A percentile compares a stretch with the other conserved stretches of the same genome.
Conservation (phyloP, 108 stramenopile species). For the Nannochloropsis salina region DNA sequence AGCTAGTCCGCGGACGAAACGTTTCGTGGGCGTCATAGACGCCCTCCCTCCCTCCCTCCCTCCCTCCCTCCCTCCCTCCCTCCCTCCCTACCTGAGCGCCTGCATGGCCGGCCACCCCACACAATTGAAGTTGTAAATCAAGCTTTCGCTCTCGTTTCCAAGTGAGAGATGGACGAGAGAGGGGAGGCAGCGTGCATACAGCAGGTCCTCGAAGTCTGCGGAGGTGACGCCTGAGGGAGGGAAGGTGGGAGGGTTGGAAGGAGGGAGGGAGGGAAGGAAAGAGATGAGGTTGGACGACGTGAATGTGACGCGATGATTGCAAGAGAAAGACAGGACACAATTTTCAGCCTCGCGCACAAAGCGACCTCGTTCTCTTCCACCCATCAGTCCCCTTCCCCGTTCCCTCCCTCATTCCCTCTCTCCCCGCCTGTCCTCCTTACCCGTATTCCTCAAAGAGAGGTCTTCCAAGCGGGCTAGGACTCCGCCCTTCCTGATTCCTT, state of each 20-base stretch:
- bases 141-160: background rate
- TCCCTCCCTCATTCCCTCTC: background rate
- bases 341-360: background rate
- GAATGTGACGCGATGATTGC: background rate
- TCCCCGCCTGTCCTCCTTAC: background rate
- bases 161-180: background rate
- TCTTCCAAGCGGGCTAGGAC: background rate
- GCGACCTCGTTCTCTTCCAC: background rate
- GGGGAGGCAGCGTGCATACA: background rate
- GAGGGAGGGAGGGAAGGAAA: background rate
- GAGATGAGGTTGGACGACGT: background rate
- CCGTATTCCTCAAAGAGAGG: background rate
- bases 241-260: background rate
- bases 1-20: too few relatives aligned
- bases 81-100: background rate
- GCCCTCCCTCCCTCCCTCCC: background rate
- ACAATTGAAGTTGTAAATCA: background rate
- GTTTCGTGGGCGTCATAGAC: too few relatives aligned
- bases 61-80: background rate
- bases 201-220: background rate
- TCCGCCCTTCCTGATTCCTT: background rate
- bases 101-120: conserved; percentile 1
- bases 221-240: background rate
- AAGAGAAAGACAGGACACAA: background rate
- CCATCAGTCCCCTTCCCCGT: background rate